Conservation (phyloP, 768 basidiomycete species). For the Pleurotus eryngii region DNA sequence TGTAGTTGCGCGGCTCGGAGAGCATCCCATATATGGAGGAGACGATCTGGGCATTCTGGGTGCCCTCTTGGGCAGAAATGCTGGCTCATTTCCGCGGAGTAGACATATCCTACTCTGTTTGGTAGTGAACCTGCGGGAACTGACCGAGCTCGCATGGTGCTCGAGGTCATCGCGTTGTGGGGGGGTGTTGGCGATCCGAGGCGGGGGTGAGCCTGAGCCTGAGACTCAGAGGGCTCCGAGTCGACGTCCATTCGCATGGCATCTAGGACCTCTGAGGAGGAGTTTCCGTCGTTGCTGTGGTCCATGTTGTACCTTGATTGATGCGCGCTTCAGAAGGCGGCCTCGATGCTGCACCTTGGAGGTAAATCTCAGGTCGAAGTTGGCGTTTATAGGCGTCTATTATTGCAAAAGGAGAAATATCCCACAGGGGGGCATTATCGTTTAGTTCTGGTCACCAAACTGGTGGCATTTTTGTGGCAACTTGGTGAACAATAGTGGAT, state of each 20-base stretch:
- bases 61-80: constrained; percentile 65
- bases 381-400: too few species aligned
- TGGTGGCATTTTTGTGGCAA: too few species aligned
- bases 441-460: too few species aligned
- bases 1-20: constrained; percentile 60
- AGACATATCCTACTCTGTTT: constrained; percentile 78
- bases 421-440: too few species aligned
- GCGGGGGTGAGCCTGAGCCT: neutral
- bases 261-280: neutral
- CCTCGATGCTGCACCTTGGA: too few species aligned
- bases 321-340: too few species aligned
- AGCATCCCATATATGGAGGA: constrained; percentile 67
- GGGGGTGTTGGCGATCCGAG: neutral
- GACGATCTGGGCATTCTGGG: constrained; percentile 81
- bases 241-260: constrained; percentile 2
- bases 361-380: too few species aligned
- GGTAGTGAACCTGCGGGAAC: constrained; percentile 35
- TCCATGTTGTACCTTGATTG: too few species aligned
- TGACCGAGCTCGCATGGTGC: constrained; percentile 35
- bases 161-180: neutral
- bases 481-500: too few species aligned
- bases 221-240: neutral
- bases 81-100: constrained; percentile 80
- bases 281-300: too few species aligned
- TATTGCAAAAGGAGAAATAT: too few species aligned